Conservation (phyloP, 352 stramenopile genomes). For the Phytophthora cryptogea region DNA sequence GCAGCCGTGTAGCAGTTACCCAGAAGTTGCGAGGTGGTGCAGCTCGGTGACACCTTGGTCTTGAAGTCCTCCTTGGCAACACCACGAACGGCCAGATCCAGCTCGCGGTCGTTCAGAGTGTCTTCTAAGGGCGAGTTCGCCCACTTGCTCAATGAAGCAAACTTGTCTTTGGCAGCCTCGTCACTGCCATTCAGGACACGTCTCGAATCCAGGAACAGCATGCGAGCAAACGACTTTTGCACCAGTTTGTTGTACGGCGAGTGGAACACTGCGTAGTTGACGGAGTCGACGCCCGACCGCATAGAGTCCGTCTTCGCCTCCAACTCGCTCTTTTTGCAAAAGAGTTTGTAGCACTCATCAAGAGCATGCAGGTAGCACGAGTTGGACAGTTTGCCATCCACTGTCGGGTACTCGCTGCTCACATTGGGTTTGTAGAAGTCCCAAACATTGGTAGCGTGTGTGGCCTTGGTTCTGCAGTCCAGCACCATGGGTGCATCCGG, state of each 20-base stretch:
- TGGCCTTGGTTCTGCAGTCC: conserved; percentile 88
- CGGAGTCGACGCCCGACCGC: conserved; percentile 43
- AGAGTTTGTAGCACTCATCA: conserved; percentile 94
- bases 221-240: conserved; percentile 94
- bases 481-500: conserved; percentile 94
- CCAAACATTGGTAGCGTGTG: conserved; percentile 94
- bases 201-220: conserved; percentile 76
- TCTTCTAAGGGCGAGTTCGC: conserved; percentile 80
- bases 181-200: conserved; percentile 29
- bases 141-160: conserved; percentile 69
- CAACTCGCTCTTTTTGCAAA: conserved; percentile 82
- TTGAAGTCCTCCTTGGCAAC: conserved; percentile 79
- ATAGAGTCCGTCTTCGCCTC: conserved; percentile 12
- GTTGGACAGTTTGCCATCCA: conserved; percentile 95
- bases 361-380: conserved; percentile 95
- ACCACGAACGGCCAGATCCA: conserved; percentile 90
- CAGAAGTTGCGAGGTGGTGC: conserved; percentile 85
- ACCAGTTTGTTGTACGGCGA: conserved; percentile 99
- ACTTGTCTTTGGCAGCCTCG: conserved; percentile 27
- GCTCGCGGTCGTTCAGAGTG: conserved; percentile 90
- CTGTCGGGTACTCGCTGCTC: conserved; percentile 93
- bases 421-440: conserved; percentile 98
- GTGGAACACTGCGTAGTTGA: conserved; percentile 97
- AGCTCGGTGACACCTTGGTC: conserved; percentile 82
- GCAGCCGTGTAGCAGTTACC: conserved; percentile 98